Evolutionary conservation across 2,329 filamentous ascomycete species (phyloP).

Genomic region (Ploettnerulaceae sp.): DNA sequence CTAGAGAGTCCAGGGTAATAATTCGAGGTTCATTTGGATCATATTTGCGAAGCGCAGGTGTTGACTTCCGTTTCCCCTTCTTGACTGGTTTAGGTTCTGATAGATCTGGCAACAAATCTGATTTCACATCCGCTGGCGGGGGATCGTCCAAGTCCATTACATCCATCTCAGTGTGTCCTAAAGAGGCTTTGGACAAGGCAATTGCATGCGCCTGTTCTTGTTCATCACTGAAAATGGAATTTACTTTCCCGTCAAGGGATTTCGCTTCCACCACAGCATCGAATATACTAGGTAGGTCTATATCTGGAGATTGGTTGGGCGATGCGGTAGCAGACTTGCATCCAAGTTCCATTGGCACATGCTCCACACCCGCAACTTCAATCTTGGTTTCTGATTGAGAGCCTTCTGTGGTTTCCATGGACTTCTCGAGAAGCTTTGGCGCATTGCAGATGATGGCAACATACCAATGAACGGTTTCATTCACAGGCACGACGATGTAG

Average conservation of each 20-base stretch:
- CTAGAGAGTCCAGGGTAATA: conserved; percentile 83
- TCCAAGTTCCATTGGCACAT: background rate
- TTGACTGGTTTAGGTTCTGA: conserved; percentile 27
- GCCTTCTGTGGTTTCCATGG: conserved; percentile 5
- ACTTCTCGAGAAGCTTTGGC: conserved; percentile 49
- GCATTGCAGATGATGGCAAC: conserved; percentile 92
- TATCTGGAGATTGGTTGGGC: background rate
- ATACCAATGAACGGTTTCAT: conserved; percentile 87
- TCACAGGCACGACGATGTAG: conserved; percentile 88
- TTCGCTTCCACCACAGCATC: background rate
- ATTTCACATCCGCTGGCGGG: conserved; percentile 6
- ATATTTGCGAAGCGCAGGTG: conserved; percentile 37
- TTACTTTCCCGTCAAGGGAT: background rate
- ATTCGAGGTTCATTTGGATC: conserved; percentile 60
- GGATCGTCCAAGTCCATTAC: background rate
- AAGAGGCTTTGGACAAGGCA: background rate
- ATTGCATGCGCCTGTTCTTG: background rate
- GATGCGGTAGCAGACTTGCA: background rate
- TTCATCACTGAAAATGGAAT: background rate
- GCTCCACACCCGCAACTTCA: background rate
- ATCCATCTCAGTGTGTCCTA: background rate
- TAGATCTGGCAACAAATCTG: conserved; percentile 7
- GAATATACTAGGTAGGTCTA: background rate
- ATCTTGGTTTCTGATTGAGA: background rate
- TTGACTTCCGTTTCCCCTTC: conserved; percentile 27